These are phyloP conservation scores for Penicillium aurantiogriseum DNA, from an alignment of 2,329 filamentous ascomycete species.

Conservation along the genomic window DNA sequence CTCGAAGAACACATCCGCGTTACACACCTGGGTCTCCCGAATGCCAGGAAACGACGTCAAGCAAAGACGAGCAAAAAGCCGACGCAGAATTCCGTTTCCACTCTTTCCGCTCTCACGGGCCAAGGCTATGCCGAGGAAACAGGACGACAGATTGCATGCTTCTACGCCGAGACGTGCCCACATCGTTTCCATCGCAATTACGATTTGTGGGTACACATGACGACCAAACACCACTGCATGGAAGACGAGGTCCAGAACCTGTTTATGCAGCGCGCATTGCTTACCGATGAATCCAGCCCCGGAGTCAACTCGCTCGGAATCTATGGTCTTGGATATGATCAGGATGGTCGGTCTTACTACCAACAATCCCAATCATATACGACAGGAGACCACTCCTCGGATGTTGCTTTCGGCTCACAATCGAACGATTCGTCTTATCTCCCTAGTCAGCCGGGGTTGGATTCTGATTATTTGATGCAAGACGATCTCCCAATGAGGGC, in stretches of 20 bases:
- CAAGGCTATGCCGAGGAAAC: constrained; percentile 53
- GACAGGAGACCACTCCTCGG: constrained; percentile 1
- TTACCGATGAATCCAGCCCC: constrained; percentile 30
- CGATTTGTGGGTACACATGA: constrained; percentile 58
- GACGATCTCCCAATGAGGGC: constrained; percentile 4
- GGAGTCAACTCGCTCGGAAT: constrained; percentile 35
- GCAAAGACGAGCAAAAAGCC: constrained; percentile 25
- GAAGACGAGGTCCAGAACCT: constrained; percentile 43
- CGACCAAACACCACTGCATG: constrained; percentile 41
- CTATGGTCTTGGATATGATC: constrained; percentile 38
- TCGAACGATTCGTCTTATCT: constrained; percentile 3
- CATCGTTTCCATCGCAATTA: constrained; percentile 57
- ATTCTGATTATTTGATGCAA: constrained; percentile 31
- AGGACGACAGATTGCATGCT: constrained; percentile 52
- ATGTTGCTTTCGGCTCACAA: constrained; percentile 9
- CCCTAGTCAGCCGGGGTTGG: constrained; percentile 1
- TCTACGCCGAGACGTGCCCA: constrained; percentile 48
- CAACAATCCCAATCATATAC: constrained; percentile 13
- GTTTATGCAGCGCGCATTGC: constrained; percentile 41
- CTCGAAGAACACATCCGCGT: constrained; percentile 83
- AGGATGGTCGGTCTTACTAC: constrained; percentile 18
- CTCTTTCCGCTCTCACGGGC: constrained; percentile 55
- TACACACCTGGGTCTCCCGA: constrained; percentile 67
- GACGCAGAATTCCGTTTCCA: constrained; percentile 24
- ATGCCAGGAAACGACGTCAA: constrained; percentile 41